Evolutionary conservation across 1,139 yeast species (phyloP).

Genomic region (Hyphopichia buzzinii): DNA sequence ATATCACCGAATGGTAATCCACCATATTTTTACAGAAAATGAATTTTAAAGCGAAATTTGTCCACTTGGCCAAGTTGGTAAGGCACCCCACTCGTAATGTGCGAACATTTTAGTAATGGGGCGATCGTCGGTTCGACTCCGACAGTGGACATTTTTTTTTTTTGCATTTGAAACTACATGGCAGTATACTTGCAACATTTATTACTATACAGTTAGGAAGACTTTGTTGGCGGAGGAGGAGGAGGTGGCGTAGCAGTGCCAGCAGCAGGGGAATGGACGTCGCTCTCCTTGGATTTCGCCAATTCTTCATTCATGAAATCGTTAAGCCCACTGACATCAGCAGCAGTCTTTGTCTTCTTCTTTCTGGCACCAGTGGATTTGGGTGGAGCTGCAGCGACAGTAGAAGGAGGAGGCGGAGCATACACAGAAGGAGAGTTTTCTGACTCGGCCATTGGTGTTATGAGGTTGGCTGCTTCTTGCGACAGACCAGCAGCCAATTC

Average conservation of each 20-base stretch:
- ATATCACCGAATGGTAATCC: no score
- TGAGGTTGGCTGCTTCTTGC: slow-evolving; percentile 4
- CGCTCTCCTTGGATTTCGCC: slow-evolving; percentile 40
- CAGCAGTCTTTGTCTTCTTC: slow-evolving; percentile 21
- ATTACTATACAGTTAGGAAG: not conserved
- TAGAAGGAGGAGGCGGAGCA: slow-evolving; percentile 9
- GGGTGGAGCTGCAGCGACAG: slow-evolving; percentile 21
- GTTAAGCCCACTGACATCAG: slow-evolving; percentile 28
- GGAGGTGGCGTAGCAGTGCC: slow-evolving; percentile 26
- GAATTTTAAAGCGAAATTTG: slow-evolving; percentile 10
- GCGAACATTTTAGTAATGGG: slow-evolving; percentile 51
- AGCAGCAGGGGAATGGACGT: slow-evolving; percentile 14
- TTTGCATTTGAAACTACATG: no score
- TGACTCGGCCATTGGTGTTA: slow-evolving; percentile 7
- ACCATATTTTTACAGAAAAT: no score
- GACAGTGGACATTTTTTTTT: slow-evolving; percentile 43
- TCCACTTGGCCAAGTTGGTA: slow-evolving; percentile 40
- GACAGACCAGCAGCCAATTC: slow-evolving; percentile 9
- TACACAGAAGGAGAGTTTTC: slow-evolving; percentile 1
- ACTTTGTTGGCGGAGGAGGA: slow-evolving; percentile 26
- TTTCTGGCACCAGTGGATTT: slow-evolving; percentile 28
- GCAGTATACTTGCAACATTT: no score
- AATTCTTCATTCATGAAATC: slow-evolving; percentile 49
- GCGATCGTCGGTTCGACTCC: slow-evolving; percentile 58
- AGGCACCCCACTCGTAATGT: not conserved